Evolutionary conservation across 2,329 filamentous ascomycete genomes (phyloP).

Genomic region (Penicillium rolfsii): DNA sequence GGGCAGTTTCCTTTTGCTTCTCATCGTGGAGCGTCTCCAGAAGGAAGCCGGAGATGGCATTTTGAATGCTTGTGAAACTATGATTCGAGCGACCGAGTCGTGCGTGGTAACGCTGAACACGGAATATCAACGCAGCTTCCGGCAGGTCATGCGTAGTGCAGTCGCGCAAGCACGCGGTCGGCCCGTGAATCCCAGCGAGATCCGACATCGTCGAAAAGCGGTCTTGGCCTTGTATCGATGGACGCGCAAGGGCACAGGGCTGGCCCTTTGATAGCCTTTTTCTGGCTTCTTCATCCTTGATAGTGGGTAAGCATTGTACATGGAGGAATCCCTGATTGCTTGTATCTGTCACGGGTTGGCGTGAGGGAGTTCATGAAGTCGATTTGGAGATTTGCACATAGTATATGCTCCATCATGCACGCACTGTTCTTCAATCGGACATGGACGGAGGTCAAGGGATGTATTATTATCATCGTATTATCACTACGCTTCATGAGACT

Average conservation of each 20-base stretch:
- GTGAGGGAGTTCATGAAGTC: neutral
- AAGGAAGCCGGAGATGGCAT: constrained; percentile 84
- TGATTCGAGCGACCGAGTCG: constrained; percentile 87
- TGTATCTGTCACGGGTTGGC: neutral
- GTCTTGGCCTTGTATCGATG: constrained; percentile 85
- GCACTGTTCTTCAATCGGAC: neutral
- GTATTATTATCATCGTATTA: neutral
- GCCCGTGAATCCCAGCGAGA: constrained; percentile 81
- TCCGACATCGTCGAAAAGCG: constrained; percentile 80
- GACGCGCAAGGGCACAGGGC: constrained; percentile 86
- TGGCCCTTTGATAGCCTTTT: constrained; percentile 56
- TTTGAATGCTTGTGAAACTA: constrained; percentile 86
- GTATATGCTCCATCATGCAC: neutral
- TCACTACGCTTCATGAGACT: neutral
- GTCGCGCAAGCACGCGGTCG: constrained; percentile 84
- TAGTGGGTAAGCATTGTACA: neutral
- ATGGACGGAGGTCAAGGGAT: neutral
- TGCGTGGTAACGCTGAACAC: constrained; percentile 91
- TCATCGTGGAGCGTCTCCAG: constrained; percentile 88
- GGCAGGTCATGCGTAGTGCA: constrained; percentile 91
- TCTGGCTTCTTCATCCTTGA: neutral
- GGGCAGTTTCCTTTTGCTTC: constrained; percentile 80
- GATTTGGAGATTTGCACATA: neutral
- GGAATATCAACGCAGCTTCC: constrained; percentile 94
- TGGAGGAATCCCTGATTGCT: neutral